phyloP scores from a whole-genome alignment of 2,329 filamentous ascomycete genomes.

The Exophiala sp. region DNA sequence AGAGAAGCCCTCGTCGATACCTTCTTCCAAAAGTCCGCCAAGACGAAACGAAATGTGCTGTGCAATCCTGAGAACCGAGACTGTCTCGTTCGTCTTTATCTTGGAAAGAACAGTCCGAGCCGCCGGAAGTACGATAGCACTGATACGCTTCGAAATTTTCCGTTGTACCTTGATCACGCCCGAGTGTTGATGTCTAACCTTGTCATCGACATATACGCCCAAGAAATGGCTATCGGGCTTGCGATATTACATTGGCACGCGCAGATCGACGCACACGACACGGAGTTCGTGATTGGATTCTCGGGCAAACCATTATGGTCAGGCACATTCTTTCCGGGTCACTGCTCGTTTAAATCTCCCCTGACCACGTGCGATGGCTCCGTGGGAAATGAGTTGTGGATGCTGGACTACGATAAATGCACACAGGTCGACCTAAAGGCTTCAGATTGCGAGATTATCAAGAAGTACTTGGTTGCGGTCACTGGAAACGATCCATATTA shows the following conservation, averaged over 20 bases:
- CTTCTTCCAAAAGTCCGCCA: constrained; percentile 4
- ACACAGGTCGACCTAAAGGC: constrained; percentile 4
- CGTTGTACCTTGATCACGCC: constrained; percentile 18
- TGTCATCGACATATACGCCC: constrained; percentile 13
- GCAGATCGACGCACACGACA: constrained; percentile 14
- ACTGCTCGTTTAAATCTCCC: no score
- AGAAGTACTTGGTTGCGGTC: constrained; percentile 18
- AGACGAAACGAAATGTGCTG: constrained; percentile 3
- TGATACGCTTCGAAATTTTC: constrained; percentile 19
- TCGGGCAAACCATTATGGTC: background rate
- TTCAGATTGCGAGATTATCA: background rate
- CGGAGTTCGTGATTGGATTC: constrained; percentile 21
- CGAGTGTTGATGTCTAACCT: constrained; percentile 4
- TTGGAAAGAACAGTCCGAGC: constrained; percentile 9
- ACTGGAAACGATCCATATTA: constrained; percentile 23
- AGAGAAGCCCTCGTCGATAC: constrained; percentile 1
- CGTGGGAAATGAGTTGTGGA: constrained; percentile 14
- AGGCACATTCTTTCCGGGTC: no score
- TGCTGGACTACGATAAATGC: constrained; percentile 19
- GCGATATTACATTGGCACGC: constrained; percentile 22
- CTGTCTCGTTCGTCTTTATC: constrained; percentile 14
- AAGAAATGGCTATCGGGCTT: constrained; percentile 21
- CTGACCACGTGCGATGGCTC: no score
- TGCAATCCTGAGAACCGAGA: constrained; percentile 9
- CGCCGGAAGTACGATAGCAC: constrained; percentile 4